Evolutionary conservation across 2,329 filamentous ascomycete genomes (phyloP), one percentile per base, ranked within the genome.

Genomic region (Microascus cirrosus): DNA sequence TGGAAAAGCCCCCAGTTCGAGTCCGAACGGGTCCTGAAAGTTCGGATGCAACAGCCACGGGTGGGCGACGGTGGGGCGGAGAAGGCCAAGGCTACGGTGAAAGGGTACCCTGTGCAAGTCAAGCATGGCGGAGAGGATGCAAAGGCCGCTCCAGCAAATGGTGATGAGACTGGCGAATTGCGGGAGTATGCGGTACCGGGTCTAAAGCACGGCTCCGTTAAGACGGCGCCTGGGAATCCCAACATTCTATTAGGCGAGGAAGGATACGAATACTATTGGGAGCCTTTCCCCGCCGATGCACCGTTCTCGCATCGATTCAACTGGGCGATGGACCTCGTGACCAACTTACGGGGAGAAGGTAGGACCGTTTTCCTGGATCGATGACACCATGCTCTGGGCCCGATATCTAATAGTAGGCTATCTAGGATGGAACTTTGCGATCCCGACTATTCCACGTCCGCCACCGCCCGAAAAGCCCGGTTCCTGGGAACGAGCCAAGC

Each of bases 351-450:
- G 42, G 76, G 80, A 48, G 73, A 77, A 32, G 82, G 82, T 79
- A 70, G 61, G 73, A 61, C 39, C 8, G 15, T 7, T 25, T 11
- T 6, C 52, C 15, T 5, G 2, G n/a, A 24, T 32, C 11, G 10
- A 45, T 24, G 11, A 55, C 56, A 22, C 59, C 20, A 28, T 53
- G 15, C 32, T 32, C 13, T 45, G 39, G 5, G 2, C 13, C 39
- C 39, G 13, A 18, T n/a, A 18, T 18, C 39, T n/a, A 45, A n/a
- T 7, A 32, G 4, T n/a, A 7, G 7, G 6, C 22, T 51, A 54
- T 15, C 22, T 53, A 80, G 80, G 80, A 53, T 86, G 83, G 83
- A 83, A 78, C 61, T 80, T 74, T 71, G 74, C 76, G 34, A 77
- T 82, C 50, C 66, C 76, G 0, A 73, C 72, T 25, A 68, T 83